These are phyloP conservation scores for Lasiodiplodia gonubiensis DNA, from an alignment of 2,329 filamentous ascomycete genomes.

Conservation along the genomic window DNA sequence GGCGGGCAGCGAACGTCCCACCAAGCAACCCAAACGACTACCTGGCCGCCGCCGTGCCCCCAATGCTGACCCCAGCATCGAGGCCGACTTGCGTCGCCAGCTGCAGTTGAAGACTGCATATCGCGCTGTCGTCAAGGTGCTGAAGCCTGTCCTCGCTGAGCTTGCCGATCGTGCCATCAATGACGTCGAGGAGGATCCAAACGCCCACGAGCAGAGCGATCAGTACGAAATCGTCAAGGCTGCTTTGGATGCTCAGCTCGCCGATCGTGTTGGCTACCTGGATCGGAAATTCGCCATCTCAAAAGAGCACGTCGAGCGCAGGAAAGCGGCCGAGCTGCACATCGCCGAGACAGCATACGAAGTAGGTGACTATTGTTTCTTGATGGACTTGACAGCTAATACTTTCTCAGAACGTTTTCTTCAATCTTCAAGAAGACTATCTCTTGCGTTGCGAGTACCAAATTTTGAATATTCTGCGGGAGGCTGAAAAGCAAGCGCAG, in stretches of 20 bases:
- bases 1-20: slow-evolving; percentile 42
- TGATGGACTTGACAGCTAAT: background rate
- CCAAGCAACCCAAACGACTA: slow-evolving; percentile 45
- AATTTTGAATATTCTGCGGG: slow-evolving; percentile 31
- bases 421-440: slow-evolving; percentile 38
- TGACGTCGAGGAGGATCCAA: slow-evolving; percentile 60
- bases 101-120: slow-evolving; percentile 70
- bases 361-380: slow-evolving; percentile 36
- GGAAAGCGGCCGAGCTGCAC: slow-evolving; percentile 42
- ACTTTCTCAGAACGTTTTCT: slow-evolving; percentile 22
- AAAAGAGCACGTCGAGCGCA: slow-evolving; percentile 45
- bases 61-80: slow-evolving; percentile 53
- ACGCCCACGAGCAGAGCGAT: slow-evolving; percentile 59
- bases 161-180: slow-evolving; percentile 66
- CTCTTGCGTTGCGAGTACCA: slow-evolving; percentile 46
- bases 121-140: slow-evolving; percentile 64
- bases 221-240: slow-evolving; percentile 60
- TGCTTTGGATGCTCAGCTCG: slow-evolving; percentile 58
- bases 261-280: slow-evolving; percentile 46
- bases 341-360: slow-evolving; percentile 45
- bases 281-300: slow-evolving; percentile 46
- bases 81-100: slow-evolving; percentile 61
- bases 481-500: slow-evolving; percentile 37
- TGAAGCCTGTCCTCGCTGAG: slow-evolving; percentile 70
- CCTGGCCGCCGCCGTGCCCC: slow-evolving; percentile 55